Evolutionary conservation across 768 basidiomycete species (phyloP), one percentile per base, ranked within the genome.

Genomic region (Mycena floridula): DNA sequence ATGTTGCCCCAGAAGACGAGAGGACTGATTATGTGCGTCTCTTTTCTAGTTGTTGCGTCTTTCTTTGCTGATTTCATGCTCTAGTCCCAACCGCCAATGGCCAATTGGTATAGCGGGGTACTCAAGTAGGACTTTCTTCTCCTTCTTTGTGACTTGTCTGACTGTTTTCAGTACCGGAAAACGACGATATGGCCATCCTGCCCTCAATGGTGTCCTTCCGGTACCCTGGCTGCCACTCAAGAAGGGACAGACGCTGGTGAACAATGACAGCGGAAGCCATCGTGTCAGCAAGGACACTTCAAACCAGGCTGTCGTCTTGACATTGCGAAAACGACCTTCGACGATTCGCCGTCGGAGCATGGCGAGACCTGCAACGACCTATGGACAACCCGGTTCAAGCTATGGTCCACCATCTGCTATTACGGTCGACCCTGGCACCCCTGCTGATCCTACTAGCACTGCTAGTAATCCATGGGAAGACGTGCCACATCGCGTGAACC

Each of bases 71-170:
- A 47, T 40, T 52, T 50, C 35, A 41, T 39, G 16, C 23, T 13
- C 3, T 25, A 93, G 86, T 92, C 90, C 0, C 95, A 98, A 62
- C 94, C 95, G 0, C 95, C 95, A 0, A 93, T 98, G 89, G 84
- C 87, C 12, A 90, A 90, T 54, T 94, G 90, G 82, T 97, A 91
- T 60, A 76, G 74, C 36, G 95, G 95, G 0, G 90, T 98, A 18
- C 70, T 98, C 12, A 95, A 95, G 89, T 90, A 59, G 53, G 70
- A 54, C 39, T 42, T 25, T 20, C 11, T 15, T 46, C 20, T 40
- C 7, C 18, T 22, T 4, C 21, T 25, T 12, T 9, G 13, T 9
- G 18, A 37, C 55, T 4, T 47, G n/a, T 28, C 46, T 54, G 49
- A 38, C 42, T 21, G 32, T 12, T 35, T 28, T 25, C 49, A 92